Conservation (phyloP, 768 basidiomycete species). For the Serendipita sp. region DNA sequence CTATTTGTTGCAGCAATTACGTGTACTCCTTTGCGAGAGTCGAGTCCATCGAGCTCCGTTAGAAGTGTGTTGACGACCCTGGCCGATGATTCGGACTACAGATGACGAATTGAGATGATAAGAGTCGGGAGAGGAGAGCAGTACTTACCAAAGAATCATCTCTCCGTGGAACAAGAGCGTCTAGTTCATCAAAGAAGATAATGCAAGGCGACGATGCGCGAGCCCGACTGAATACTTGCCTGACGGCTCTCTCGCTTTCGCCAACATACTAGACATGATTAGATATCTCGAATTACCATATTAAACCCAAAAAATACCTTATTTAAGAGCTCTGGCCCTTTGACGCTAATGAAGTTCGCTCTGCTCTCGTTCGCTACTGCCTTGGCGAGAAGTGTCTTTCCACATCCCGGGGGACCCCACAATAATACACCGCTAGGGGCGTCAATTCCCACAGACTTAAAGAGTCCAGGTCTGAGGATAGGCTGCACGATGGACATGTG, state of each 20-base stretch:
- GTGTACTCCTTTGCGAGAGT: conserved; percentile 71
- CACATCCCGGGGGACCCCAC: conserved; percentile 99
- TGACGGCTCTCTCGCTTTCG: conserved; percentile 87
- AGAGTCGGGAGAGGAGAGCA: not conserved
- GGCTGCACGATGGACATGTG: conserved; percentile 98
- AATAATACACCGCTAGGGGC: conserved; percentile 85
- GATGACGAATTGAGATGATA: conserved; percentile 6
- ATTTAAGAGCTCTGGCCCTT: conserved; percentile 92
- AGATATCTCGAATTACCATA: not conserved
- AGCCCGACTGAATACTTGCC: conserved; percentile 88
- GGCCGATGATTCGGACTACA: conserved; percentile 80
- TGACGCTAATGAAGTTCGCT: conserved; percentile 96
- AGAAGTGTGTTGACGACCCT: conserved; percentile 88
- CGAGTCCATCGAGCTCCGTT: conserved; percentile 87
- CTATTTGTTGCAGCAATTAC: conserved; percentile 92
- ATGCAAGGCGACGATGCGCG: conserved; percentile 88
- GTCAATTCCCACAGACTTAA: conserved; percentile 75
- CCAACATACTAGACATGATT: conserved; percentile 63
- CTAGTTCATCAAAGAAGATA: conserved; percentile 90
- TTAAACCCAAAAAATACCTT: conserved; percentile 41
- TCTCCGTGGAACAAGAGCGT: conserved; percentile 77
- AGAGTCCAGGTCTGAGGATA: conserved; percentile 77
- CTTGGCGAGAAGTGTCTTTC: conserved; percentile 94
- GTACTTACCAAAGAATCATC: conserved; percentile 70
- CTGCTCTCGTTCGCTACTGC: conserved; percentile 92